Base-by-base conservation (phyloP, 2,329 filamentous ascomycete genomes). In the Aspergillus fumigatiaffinis region DNA sequence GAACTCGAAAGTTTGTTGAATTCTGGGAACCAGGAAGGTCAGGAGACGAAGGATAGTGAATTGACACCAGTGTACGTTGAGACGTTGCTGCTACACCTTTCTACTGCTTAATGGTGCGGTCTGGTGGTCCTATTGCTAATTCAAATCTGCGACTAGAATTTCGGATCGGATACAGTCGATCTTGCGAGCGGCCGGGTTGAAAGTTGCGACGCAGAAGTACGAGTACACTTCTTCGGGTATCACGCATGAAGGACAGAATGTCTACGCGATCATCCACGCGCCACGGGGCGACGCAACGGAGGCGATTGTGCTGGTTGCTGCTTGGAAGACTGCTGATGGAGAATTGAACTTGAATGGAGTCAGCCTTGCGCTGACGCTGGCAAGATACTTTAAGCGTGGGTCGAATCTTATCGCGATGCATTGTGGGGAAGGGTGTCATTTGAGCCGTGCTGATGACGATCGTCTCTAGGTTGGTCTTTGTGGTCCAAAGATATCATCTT, bases 401-500 rank as follows among this genome's bases (percentile, higher is more conserved):
- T 67, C 41, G 17, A 49, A 21, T 48, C 12, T 41, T 38, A 29
- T 9, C 26, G 51, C 25, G 10, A 9, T 38, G 6, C 23, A 25
- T 3, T 38, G 47, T n/a, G 21, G 8, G 29, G n/a, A 7, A 41
- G 42, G 25, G 21, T 23, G n/a, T n/a, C 48, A 23, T 38, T 38
- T 7, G 20, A 48, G 23, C 2, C 5, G 17, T 56, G 52, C 62
- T 70, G 35, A 73, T 29, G 9, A 28, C 3, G 8, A 47, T 52
- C 20, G 28, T 56, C 48, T 28, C 25, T 51, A 87, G 85, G 89
- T 65, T 99, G 94, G 94, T 97, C 92, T 53, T 82, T 99, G 28
- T 99, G 94, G 94, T 97, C 92, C 58, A 99, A 99, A 76, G 94
- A 99, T 73, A 96, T 99, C 64, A 93, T 99, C 57, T 86, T 99